phyloP scores from a whole-genome alignment of 1,284 basidiomycete species.

The Spongiforma sp. region DNA sequence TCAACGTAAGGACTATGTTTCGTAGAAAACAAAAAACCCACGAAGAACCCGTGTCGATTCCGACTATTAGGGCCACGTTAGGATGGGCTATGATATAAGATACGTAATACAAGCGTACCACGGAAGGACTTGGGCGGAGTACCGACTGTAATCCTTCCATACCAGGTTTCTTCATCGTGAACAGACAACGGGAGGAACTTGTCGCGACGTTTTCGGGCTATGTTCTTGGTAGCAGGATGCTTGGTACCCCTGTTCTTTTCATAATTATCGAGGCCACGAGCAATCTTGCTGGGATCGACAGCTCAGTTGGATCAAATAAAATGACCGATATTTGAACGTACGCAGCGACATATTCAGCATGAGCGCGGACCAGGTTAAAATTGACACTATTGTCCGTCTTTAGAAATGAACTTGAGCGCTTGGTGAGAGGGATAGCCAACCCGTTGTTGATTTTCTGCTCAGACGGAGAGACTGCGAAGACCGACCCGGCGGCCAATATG shows the following conservation, averaged over 20 bases:
- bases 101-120: conserved; percentile 5
- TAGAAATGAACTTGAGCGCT: no score
- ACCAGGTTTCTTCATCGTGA: conserved; percentile 29
- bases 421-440: no score
- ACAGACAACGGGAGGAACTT: conserved; percentile 24
- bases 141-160: conserved; percentile 37
- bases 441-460: no score
- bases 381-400: no score
- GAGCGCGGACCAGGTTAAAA: no score
- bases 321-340: no score
- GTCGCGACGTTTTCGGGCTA: neutral
- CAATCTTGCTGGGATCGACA: neutral
- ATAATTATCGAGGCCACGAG: neutral
- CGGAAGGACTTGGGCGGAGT: conserved; percentile 30
- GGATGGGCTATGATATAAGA: no score
- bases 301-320: no score
- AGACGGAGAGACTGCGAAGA: no score
- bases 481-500: no score
- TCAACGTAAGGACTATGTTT: neutral
- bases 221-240: conserved; percentile 11
- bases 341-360: no score
- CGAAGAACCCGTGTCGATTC: conserved; percentile 43
- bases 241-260: neutral
- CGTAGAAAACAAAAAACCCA: neutral
- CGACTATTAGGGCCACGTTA: conserved; percentile 23